Evolutionary conservation across 305 asterid genomes (phyloP), one percentile per base, ranked within the genome.

Genomic region (Rubia tinctorum): DNA sequence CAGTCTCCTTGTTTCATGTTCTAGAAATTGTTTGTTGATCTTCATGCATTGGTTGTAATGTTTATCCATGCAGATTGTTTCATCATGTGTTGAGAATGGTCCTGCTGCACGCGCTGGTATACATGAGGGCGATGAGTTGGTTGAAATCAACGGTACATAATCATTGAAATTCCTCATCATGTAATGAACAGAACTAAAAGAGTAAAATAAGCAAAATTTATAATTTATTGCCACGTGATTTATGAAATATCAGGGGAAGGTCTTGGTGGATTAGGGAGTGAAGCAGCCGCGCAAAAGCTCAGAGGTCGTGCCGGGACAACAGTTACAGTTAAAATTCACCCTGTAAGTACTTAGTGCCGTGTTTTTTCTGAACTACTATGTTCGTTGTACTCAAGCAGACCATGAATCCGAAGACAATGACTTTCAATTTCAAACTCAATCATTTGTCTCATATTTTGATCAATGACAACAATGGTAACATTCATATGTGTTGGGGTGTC

Each of bases 71-170:
- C 82, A 93, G 98, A 91, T 93, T 76, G 97, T 93, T 74, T 83
- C 91, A 82, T 88, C 94, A 23, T 91, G 98, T 84, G 73, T 91
- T 49, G 92, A 93, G 82, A 88, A 89, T 71, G 81, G 98, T 77
- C 98, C 98, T 10, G 98, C 97, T 75, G 97, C 96, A 55, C 97
- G 96, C 74, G 97, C 98, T 66, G 98, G 98, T 62, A 88, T 93
- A 76, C 97, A 77, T 55, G 95, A 89, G 88, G 98, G 98, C 61
- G 98, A 93, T 76, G 94, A 91, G 81, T 73, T 93, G 71, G 82
- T 93, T 80, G 97, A 93, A 84, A 93, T 93, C 61, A 89, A 93
- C 61, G 97, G 97, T 93, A 86, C 65, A 56, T 73, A 49, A 64
- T 30, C 56, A 60, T 34, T 72, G 25, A 17, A 73, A 51, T 74